These are phyloP conservation scores for Bipolaris zeicola DNA, from an alignment of 2,329 filamentous ascomycete genomes.

Conservation along the genomic window DNA sequence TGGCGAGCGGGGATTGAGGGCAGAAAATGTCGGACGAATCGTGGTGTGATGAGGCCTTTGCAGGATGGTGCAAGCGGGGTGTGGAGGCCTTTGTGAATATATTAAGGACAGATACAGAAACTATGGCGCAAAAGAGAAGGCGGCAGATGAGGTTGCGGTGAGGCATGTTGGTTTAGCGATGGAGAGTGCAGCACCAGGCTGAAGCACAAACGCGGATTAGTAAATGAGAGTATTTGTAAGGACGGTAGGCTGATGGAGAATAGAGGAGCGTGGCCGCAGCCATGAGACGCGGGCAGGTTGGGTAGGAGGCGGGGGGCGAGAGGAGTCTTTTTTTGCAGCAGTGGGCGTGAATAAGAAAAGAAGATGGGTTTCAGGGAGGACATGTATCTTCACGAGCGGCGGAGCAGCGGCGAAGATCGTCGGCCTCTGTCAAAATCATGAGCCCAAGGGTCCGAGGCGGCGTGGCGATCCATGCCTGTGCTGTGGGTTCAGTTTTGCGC, in stretches of 20 bases:
- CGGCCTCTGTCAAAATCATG: slow-evolving; percentile 26
- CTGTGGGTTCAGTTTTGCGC: slow-evolving; percentile 14
- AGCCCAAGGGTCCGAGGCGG: slow-evolving; percentile 23
- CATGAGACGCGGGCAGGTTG: slow-evolving; percentile 19
- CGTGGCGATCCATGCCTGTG: slow-evolving; percentile 32
- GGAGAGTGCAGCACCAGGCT: slow-evolving; percentile 28
- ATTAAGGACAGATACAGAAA: slow-evolving; percentile 44
- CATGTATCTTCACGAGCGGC: slow-evolving; percentile 12
- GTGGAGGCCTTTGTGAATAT: slow-evolving; percentile 40
- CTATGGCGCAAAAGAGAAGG: slow-evolving; percentile 41
- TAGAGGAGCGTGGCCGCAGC: slow-evolving; percentile 15
- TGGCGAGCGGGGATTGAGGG: slow-evolving; percentile 43
- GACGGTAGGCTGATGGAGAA: slow-evolving; percentile 15
- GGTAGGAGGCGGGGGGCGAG: slow-evolving; percentile 6
- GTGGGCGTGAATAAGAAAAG: slow-evolving; percentile 11
- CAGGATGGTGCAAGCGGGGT: slow-evolving; percentile 36
- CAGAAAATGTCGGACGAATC: slow-evolving; percentile 34
- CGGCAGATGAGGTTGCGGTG: slow-evolving; percentile 42
- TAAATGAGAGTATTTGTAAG: slow-evolving; percentile 8
- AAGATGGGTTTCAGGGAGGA: slow-evolving; percentile 12
- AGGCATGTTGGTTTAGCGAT: slow-evolving; percentile 30
- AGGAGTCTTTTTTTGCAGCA: slow-evolving; percentile 5
- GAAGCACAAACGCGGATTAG: slow-evolving; percentile 5
- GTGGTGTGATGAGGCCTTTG: slow-evolving; percentile 25
- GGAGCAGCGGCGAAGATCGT: slow-evolving; percentile 23